phyloP scores from a whole-genome alignment of 1,139 yeast species.

The Tardiomyces depauwii region DNA sequence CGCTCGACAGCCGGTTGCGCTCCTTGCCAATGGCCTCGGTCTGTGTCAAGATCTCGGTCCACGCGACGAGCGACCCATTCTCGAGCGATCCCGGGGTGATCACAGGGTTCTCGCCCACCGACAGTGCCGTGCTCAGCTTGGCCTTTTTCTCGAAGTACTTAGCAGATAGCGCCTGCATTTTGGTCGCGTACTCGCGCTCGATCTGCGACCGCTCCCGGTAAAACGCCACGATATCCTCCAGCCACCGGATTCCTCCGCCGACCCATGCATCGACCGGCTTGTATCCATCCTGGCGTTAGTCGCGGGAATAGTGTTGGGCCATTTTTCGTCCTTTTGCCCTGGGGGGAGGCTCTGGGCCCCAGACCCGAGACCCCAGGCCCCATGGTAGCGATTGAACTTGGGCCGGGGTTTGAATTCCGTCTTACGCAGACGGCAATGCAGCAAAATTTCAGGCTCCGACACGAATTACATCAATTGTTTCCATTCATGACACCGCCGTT shows the following conservation, averaged over 20 bases:
- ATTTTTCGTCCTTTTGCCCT: too few relatives aligned
- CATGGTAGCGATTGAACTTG: too few relatives aligned
- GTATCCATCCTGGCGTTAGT: slow-evolving; percentile 47
- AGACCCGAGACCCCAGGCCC: too few relatives aligned
- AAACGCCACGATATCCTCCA: slow-evolving; percentile 68
- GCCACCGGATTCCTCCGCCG: slow-evolving; percentile 59
- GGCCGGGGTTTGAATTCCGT: too few relatives aligned
- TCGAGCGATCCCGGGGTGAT: slow-evolving; percentile 94
- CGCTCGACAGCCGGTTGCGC: slow-evolving; percentile 47
- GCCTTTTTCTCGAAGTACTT: slow-evolving; percentile 74
- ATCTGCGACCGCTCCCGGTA: slow-evolving; percentile 72
- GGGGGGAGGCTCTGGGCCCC: too few relatives aligned
- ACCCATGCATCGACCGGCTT: slow-evolving; percentile 72
- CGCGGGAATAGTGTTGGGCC: too few relatives aligned
- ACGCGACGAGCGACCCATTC: slow-evolving; percentile 82
- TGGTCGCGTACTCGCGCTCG: slow-evolving; percentile 73
- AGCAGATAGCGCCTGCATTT: slow-evolving; percentile 50
- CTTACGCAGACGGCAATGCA: too few relatives aligned
- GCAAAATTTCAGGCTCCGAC: too few relatives aligned
- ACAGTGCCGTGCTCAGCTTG: slow-evolving; percentile 48
- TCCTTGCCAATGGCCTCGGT: slow-evolving; percentile 75
- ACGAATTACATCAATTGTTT: too few relatives aligned
- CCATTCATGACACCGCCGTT: too few relatives aligned
- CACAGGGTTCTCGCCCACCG: slow-evolving; percentile 87
- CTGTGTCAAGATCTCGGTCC: slow-evolving; percentile 82